phyloP scores from a whole-genome alignment of 129 eudicot species.

The Scalesia atractyloides region DNA sequence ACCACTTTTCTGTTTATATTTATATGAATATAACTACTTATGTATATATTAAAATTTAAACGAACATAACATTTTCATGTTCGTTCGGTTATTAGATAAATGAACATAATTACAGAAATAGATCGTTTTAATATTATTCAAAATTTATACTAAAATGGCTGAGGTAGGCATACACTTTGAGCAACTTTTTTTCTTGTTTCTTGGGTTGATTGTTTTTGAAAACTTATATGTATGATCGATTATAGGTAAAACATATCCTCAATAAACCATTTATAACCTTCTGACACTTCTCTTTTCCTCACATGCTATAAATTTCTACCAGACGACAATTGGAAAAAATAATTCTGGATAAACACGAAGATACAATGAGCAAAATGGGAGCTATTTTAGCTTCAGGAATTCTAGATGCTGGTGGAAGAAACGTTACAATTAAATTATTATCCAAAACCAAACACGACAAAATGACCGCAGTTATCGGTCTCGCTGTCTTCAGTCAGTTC shows the following conservation, averaged over 20 bases:
- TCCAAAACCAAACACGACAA: constrained; percentile 91
- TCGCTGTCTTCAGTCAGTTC: constrained; percentile 95
- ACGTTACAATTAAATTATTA: constrained; percentile 83
- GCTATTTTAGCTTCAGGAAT: constrained; percentile 98
- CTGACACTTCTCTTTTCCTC: not conserved
- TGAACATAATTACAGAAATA: not conserved
- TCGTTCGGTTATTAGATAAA: too few species aligned
- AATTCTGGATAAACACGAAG: constrained; percentile 95
- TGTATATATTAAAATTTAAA: too few species aligned
- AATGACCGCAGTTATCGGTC: constrained; percentile 92
- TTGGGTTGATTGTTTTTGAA: too few species aligned
- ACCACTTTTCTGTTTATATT: too few species aligned
- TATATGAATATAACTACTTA: too few species aligned
- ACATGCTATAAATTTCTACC: not conserved
- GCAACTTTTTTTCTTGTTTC: too few species aligned
- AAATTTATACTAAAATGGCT: not conserved
- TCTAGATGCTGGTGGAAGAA: constrained; percentile 97
- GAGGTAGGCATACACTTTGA: not conserved
- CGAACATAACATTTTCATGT: too few species aligned
- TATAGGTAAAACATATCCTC: too few species aligned
- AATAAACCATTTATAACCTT: not conserved
- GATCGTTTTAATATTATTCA: not conserved
- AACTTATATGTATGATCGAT: too few species aligned
- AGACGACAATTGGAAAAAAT: constrained; percentile 96
- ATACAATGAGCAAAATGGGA: constrained; percentile 99